phyloP scores from a whole-genome alignment of 176 grass and related monocot species.

The Tillandsia fasciculata region DNA sequence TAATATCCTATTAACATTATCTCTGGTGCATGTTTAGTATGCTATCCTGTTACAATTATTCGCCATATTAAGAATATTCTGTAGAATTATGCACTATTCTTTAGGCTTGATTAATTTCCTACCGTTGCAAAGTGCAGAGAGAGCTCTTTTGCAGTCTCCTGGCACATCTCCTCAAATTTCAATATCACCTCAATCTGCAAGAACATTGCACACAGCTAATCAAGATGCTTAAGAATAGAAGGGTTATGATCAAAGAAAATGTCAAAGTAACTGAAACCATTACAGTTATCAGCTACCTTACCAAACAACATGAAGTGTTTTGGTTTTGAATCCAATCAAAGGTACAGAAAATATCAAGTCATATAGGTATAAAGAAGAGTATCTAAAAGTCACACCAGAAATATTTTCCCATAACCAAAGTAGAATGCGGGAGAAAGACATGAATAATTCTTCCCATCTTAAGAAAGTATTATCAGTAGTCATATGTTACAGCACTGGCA shows the following conservation, averaged over 20 bases:
- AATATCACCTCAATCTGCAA: slow-evolving; percentile 84
- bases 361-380: too few species aligned
- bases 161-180: slow-evolving; percentile 98
- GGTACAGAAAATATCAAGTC: too few species aligned
- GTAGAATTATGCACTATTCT: not conserved
- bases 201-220: not conserved
- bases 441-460: too few species aligned
- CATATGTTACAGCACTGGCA: not conserved
- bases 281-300: too few species aligned
- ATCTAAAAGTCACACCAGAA: too few species aligned
- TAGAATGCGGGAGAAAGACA: too few species aligned
- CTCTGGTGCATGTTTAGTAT: too few species aligned
- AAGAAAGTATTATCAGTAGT: not conserved
- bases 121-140: slow-evolving; percentile 52
- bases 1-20: too few species aligned
- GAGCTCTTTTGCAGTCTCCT: slow-evolving; percentile 71
- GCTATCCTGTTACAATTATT: not conserved
- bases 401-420: too few species aligned
- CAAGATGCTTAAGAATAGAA: too few species aligned
- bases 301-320: not conserved
- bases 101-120: not conserved
- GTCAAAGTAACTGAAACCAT: not conserved
- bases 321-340: too few species aligned
- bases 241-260: not conserved
- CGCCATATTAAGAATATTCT: not conserved